Conservation (phyloP, 2,329 filamentous ascomycete genomes). For the Talaromyces sp. region DNA sequence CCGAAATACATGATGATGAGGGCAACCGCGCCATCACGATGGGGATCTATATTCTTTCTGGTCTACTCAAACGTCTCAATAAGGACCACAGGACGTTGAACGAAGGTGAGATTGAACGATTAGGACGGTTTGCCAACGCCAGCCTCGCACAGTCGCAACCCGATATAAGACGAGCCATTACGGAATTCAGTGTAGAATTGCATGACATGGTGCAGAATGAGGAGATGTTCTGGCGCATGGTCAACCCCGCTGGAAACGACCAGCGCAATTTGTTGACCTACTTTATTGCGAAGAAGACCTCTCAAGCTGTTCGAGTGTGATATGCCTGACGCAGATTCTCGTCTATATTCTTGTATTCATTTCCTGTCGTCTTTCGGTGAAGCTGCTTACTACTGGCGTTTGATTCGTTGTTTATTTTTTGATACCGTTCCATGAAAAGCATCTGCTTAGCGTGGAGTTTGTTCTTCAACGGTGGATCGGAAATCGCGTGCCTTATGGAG, state of each 20-base stretch:
- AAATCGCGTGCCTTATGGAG: background rate
- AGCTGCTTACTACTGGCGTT: background rate
- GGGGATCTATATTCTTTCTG: conserved; percentile 32
- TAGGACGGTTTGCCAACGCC: conserved; percentile 34
- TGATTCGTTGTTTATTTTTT: conserved; percentile 1
- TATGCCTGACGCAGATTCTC: background rate
- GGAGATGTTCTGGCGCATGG: conserved; percentile 26
- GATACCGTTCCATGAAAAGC: conserved; percentile 4
- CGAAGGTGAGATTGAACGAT: conserved; percentile 23
- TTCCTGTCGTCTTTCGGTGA: background rate
- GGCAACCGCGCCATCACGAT: conserved; percentile 34
- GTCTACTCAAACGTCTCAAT: conserved; percentile 28
- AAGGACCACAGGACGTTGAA: conserved; percentile 21
- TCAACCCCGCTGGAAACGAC: conserved; percentile 24
- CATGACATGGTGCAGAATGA: conserved; percentile 27
- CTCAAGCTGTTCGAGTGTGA: conserved; percentile 7
- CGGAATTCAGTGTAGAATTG: conserved; percentile 30
- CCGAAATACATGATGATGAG: conserved; percentile 30
- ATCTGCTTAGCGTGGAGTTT: conserved; percentile 11
- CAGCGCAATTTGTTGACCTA: conserved; percentile 29
- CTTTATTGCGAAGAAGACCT: conserved; percentile 24
- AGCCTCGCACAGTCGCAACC: conserved; percentile 34
- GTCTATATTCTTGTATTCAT: background rate
- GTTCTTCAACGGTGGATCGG: conserved; percentile 1
- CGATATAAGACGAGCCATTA: conserved; percentile 38